Evolutionary conservation across 2,329 filamentous ascomycete genomes (phyloP), one percentile per base, ranked within the genome.

Genomic region (Fusarium secorum): DNA sequence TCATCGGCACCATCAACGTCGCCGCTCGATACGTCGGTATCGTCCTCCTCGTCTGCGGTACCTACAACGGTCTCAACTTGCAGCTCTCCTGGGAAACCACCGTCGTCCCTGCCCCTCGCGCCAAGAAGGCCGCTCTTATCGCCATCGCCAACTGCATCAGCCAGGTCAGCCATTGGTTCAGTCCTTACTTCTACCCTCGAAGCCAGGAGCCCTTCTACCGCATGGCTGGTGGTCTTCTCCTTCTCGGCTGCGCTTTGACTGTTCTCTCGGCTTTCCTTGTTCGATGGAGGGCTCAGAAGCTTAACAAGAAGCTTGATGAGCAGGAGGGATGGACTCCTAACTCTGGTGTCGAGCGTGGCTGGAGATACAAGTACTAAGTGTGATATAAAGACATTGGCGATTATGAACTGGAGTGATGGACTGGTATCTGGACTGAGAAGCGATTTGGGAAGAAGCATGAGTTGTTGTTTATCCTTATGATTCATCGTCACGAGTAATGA

Each of bases 41-140:
- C 53, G 80, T 84, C 63, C 71, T 85, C 7, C 74, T 83, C 2
- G 77, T 80, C 53, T 76, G 70, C 5, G 81, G 81, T 36, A 80
- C 81, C 11, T 83, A 81, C 60, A 78, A 79, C n/a, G 81, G 80
- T 28, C 78, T 82, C 38, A 82, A 82, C 68, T 64, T 83, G 48
- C 81, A 83, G 45, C 72, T 83, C 0, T 80, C 80, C 0, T 83
- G 81, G 82, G 81, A 83, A 52, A 82, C 81, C 0, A 82, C 80
- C 0, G 76, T 83, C 1, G 81, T 84, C 0, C 81, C 82, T 0
- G 76, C 78, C 1, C 81, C 82, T 3, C 76, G 81, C 4, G 80
- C 77, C 11, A 84, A 83, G 73, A 78, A 79, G 35, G 82, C 82
- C 0, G 82, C 81, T 4, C 77, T 83, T 15, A 81, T 84, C 53